These are phyloP conservation scores for Coemansia reversa DNA, from an alignment of 192 early-diverging fungal species.

Conservation along the genomic window DNA sequence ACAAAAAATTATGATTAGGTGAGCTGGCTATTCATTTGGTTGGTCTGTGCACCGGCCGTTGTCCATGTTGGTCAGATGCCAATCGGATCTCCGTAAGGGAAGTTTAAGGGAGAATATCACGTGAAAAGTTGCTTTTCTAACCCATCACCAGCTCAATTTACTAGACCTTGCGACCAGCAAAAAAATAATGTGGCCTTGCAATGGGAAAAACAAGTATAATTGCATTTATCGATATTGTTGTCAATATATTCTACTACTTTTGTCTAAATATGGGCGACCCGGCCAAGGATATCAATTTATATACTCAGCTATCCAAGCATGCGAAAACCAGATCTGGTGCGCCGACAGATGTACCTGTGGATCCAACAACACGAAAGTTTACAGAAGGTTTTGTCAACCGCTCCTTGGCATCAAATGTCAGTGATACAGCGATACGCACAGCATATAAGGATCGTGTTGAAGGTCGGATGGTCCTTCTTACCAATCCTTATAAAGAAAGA, in stretches of 20 bases:
- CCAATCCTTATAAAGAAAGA: slow-evolving; percentile 38
- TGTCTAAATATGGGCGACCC: slow-evolving; percentile 3
- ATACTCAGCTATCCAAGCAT: slow-evolving; percentile 21
- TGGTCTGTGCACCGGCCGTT: neutral
- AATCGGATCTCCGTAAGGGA: neutral
- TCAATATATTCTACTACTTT: neutral
- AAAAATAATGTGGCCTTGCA: neutral
- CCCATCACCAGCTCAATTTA: neutral
- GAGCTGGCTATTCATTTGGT: neutral
- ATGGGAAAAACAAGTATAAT: neutral
- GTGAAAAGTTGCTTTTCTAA: neutral
- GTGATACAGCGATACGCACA: slow-evolving; percentile 13
- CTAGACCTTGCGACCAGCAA: neutral
- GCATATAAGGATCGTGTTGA: slow-evolving; percentile 40
- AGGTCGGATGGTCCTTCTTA: slow-evolving; percentile 37
- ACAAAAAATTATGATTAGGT: neutral
- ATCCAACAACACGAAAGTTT: slow-evolving; percentile 24
- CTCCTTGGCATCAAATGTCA: slow-evolving; percentile 14
- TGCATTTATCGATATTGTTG: neutral
- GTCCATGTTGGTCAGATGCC: neutral
- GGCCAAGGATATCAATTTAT: slow-evolving; percentile 19
- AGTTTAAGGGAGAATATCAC: neutral
- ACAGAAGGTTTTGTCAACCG: slow-evolving; percentile 23
- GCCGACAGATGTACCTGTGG: slow-evolving; percentile 27
- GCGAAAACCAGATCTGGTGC: slow-evolving; percentile 24